These are phyloP conservation scores for Gracilaria caudata DNA, from an alignment of 23 red algal species.

Conservation along the genomic window DNA sequence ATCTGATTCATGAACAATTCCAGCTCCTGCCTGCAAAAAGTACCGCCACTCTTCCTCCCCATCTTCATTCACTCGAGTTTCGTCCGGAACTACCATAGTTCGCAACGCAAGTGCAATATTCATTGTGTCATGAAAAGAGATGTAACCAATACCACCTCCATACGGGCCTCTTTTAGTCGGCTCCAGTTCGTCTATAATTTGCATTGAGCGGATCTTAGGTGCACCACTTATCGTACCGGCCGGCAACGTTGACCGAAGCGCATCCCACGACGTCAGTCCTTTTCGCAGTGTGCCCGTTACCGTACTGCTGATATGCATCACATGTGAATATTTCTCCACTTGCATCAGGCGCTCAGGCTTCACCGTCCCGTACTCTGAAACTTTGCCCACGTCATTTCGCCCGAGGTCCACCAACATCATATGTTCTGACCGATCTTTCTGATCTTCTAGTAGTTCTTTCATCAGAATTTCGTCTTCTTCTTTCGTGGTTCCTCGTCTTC, in stretches of 20 bases:
- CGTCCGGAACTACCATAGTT: constrained; percentile 93
- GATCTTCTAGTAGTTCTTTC: constrained; percentile 87
- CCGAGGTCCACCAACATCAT: constrained; percentile 99
- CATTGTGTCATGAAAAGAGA: constrained; percentile 98
- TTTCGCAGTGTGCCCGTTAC: constrained; percentile 80
- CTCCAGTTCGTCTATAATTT: constrained; percentile 98
- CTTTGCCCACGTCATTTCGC: constrained; percentile 95
- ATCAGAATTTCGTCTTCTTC: constrained; percentile 88
- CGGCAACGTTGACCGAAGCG: constrained; percentile 88
- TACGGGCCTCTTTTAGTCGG: constrained; percentile 95
- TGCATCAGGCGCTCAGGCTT: constrained; percentile 84
- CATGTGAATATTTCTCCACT: constrained; percentile 96
- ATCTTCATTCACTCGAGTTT: constrained; percentile 12
- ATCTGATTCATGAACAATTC: constrained; percentile 92
- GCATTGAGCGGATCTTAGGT: constrained; percentile 97
- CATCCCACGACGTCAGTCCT: constrained; percentile 94
- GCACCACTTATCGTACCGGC: constrained; percentile 96
- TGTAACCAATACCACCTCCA: constrained; percentile 97
- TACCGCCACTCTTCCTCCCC: constrained; percentile 71
- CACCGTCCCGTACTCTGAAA: constrained; percentile 87
- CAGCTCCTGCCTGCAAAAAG: constrained; percentile 94
- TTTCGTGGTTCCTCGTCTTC: constrained; percentile 75
- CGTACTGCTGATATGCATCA: constrained; percentile 98
- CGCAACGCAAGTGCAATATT: constrained; percentile 97
- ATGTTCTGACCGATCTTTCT: constrained; percentile 94